Base-by-base conservation (phyloP, 768 basidiomycete genomes). In the Kwoniella sp. region DNA sequence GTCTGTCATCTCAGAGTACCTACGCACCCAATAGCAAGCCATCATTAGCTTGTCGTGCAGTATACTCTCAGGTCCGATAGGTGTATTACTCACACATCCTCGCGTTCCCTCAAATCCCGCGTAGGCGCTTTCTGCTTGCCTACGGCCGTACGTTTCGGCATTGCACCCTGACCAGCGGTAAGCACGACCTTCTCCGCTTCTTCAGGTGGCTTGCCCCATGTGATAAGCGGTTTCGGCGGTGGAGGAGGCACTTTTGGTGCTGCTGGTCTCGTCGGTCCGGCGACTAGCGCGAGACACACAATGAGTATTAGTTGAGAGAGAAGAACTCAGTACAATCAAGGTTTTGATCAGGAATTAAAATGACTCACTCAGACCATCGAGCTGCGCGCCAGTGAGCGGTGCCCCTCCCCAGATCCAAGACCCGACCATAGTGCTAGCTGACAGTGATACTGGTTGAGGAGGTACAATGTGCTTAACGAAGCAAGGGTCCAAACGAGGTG, bases 361-460 rank as follows among this genome's bases (percentile, higher is more conserved):
- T 8, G 21, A 64, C 73, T 47, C 26, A 79, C 79, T 65, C 6
- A 80, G 58, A 19, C 73, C 56, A 60, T 81, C 80, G 5, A 80
- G 67, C 48, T 80, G 77, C n/a, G 71, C 70, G 2, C 80, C 80
- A 1, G 77, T 80, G 61, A 81, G 60, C 3, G 78, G 77, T 24
- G 75, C 79, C 22, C 76, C 78, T 27, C 79, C 80, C 80, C 79
- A 80, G n/a, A 81, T 72, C 80, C 80, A 81, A 1, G 70, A 68
- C 12, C 72, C 73, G 2, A 77, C 67, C 2, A 72, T 63, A n/a
- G 62, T 67, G 21, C 63, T 67, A 12, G 75, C 73, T 9, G 62
- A 63, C 24, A 77, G 37, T 2, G 80, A 78, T 13, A 69, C 58
- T n/a, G 80, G 80, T 29, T 79, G 78, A 22, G 75, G 49, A 15